Conservation (phyloP, 139 green algal genomes). For the Auxenochlorella protothecoides region DNA sequence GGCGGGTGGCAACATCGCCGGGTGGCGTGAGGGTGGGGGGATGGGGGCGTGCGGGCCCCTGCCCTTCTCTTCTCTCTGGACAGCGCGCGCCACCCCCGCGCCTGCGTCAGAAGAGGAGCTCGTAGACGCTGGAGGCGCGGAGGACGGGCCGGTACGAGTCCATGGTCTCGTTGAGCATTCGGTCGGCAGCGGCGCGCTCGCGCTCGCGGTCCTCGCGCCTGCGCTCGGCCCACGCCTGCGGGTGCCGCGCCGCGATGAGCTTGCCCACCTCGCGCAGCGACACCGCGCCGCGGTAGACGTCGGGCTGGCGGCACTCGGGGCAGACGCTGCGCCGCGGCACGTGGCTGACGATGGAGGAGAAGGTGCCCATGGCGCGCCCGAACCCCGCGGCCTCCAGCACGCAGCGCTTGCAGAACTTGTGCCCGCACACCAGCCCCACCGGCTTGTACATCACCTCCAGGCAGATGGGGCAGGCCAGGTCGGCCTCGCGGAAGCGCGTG, state of each 20-base stretch:
- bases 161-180: too few relatives aligned
- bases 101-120: too few relatives aligned
- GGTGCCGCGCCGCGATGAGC: slow-evolving; percentile 9
- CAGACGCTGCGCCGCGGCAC: slow-evolving; percentile 7
- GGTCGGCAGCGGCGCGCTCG: background rate
- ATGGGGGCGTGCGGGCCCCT: too few relatives aligned
- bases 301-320: slow-evolving; percentile 24
- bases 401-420: slow-evolving; percentile 33
- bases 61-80: too few relatives aligned
- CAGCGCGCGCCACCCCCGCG: too few relatives aligned
- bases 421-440: slow-evolving; percentile 29
- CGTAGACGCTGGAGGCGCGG: too few relatives aligned
- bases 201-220: slow-evolving; percentile 6
- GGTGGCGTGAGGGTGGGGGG: too few relatives aligned
- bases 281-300: slow-evolving; percentile 13
- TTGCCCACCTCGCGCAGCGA: slow-evolving; percentile 9
- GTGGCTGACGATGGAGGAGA: slow-evolving; percentile 17
- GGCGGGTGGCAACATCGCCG: too few relatives aligned
- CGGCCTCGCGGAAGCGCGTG: background rate
- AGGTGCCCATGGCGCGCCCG: slow-evolving; percentile 14
- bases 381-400: slow-evolving; percentile 21
- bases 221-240: slow-evolving; percentile 10
- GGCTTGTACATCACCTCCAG: slow-evolving; percentile 36
- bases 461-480: slow-evolving; percentile 16
- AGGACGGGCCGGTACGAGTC: too few relatives aligned